Conservation (phyloP, 495 filamentous ascomycete species). For the Podospora didyma region DNA sequence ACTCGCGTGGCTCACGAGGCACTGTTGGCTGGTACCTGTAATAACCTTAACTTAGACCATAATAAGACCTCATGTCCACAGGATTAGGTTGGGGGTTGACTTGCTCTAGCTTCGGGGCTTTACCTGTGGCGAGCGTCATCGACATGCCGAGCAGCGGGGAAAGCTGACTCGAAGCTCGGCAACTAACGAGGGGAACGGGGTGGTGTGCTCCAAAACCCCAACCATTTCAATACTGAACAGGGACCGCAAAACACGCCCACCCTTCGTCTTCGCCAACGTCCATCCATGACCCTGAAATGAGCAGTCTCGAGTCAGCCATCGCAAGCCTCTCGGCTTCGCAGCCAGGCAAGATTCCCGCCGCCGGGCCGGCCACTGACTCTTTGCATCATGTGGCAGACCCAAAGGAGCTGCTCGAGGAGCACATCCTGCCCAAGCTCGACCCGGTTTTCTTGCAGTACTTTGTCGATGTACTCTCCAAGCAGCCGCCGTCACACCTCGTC, state of each 20-base stretch:
- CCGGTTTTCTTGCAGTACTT: constrained; percentile 22
- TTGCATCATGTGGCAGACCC: not conserved
- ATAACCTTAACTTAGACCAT: too few species aligned
- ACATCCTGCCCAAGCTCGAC: constrained; percentile 24
- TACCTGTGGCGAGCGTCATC: too few species aligned
- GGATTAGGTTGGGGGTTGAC: too few species aligned
- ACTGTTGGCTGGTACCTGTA: too few species aligned
- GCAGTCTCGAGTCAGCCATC: constrained; percentile 5
- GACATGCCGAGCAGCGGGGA: too few species aligned
- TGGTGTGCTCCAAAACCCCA: too few species aligned
- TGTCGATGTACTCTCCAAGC: constrained; percentile 12
- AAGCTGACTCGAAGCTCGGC: too few species aligned
- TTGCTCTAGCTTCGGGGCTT: too few species aligned
- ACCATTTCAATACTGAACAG: not conserved
- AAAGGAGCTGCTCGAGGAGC: constrained; percentile 15
- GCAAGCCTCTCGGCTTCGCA: constrained; percentile 4
- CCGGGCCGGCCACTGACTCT: not conserved
- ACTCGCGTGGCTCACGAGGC: too few species aligned
- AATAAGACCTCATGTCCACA: too few species aligned
- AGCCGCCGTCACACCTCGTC: constrained; percentile 28
- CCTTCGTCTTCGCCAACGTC: not conserved
- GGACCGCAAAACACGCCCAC: not conserved
- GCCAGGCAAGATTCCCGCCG: not conserved
- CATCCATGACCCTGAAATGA: not conserved
- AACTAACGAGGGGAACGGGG: too few species aligned